phyloP scores from a whole-genome alignment of 2,329 filamentous ascomycete genomes.

The Clarireedia hainanense region DNA sequence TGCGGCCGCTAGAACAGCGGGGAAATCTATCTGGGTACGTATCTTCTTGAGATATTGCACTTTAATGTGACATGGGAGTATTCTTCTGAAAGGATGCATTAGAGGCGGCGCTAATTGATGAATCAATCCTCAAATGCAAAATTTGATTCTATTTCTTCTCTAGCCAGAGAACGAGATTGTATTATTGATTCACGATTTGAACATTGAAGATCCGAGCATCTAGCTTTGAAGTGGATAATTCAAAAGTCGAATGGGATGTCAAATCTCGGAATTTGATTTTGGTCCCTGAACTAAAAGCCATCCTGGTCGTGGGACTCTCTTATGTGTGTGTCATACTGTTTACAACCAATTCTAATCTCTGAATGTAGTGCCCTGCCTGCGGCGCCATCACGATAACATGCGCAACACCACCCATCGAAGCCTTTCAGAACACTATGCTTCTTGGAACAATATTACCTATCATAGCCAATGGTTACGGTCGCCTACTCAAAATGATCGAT shows the following conservation, averaged over 20 bases:
- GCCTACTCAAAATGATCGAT: conserved; percentile 48
- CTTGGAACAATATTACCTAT: conserved; percentile 50
- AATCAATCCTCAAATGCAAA: too few relatives aligned
- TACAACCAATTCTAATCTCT: not conserved
- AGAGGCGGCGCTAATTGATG: not conserved
- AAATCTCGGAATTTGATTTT: too few relatives aligned
- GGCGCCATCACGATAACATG: conserved; percentile 34
- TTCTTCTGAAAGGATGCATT: not conserved
- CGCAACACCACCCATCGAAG: conserved; percentile 36
- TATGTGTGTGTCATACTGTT: too few relatives aligned
- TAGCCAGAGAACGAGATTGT: too few relatives aligned
- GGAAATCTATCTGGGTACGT: conserved; percentile 38
- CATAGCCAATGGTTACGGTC: conserved; percentile 48
- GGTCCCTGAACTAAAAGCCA: not conserved
- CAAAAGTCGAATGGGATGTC: too few relatives aligned
- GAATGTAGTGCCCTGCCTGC: conserved; percentile 38
- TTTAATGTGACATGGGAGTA: not conserved
- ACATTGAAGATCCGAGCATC: not conserved
- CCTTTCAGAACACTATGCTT: conserved; percentile 52
- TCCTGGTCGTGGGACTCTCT: not conserved
- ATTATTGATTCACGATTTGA: not conserved
- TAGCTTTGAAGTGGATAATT: not conserved
- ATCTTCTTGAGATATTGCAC: not conserved
- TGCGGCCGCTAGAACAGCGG: conserved; percentile 25
- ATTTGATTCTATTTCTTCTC: too few relatives aligned